Base-by-base conservation (phyloP, 2,329 filamentous ascomycete species). In the Sordariomycetes sp. region DNA sequence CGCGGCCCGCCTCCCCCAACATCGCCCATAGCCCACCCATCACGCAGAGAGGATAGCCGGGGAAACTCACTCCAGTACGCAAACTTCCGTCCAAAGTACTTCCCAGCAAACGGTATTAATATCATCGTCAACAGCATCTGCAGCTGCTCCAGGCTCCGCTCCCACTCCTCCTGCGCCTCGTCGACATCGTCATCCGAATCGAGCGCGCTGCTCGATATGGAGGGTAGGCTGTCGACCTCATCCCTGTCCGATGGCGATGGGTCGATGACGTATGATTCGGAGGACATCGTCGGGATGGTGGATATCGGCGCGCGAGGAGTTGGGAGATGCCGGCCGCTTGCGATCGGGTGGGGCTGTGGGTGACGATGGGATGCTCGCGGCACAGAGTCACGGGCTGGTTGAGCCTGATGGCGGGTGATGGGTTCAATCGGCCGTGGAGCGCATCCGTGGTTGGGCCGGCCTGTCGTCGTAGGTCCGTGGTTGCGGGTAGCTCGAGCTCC, bases 51-150 rank as follows among this genome's bases (percentile, higher is more conserved):
- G n/a, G n/a, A 45, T 15, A n/a, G 39, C 7, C n/a, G n/a, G n/a
- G 4, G n/a, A 28, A 42, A 62, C 86, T 69, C 78, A 96, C 92
- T 90, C 89, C 90, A 96, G 69, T 95, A 96, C 59, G 92, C 92
- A 75, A 91, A 95, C 71, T 90, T 95, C 69, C 94, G 81, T 52
- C 94, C 94, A 70, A 96, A 83, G 73, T 90, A 97, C 73, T 97
- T 99, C 59, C 94, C 94, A 63, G 90, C 76, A 70, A 95, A 96
- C 2, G 94, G 94, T 55, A 99, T 86, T 64, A 97, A 72, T 54
- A 97, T 87, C 90, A 99, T 95, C 22, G 89, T 95, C 68, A 97
- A 72, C 63, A 99, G 77, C 62, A 97, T 77, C 74, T 99, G 90
- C 60, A 99, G 74, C 73, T 99, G 94, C 71, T 96, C 89, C 61